Evolutionary conservation across 2,329 filamentous ascomycete species (phyloP).

Genomic region (Aspergillus sp.): DNA sequence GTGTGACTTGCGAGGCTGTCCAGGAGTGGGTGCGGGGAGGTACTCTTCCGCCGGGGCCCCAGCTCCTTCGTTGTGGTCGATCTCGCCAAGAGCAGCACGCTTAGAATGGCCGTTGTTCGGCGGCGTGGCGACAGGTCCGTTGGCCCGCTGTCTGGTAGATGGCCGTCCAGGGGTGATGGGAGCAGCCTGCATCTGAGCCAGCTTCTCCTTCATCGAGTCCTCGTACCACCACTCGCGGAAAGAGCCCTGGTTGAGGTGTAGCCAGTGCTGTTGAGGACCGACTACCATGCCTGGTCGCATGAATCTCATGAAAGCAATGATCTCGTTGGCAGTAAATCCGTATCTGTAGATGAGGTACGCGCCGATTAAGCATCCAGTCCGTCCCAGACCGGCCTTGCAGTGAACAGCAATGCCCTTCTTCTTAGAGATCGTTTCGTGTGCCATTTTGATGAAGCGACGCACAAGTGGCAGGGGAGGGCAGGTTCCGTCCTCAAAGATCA

Average conservation of each 20-base stretch:
- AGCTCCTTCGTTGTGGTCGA: slow-evolving; percentile 72
- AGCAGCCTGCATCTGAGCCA: slow-evolving; percentile 65
- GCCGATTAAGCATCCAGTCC: slow-evolving; percentile 93
- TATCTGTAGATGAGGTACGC: slow-evolving; percentile 97
- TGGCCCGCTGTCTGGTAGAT: slow-evolving; percentile 62
- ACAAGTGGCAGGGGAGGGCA: slow-evolving; percentile 89
- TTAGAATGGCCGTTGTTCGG: slow-evolving; percentile 75
- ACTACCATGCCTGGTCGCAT: slow-evolving; percentile 99
- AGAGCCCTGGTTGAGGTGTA: slow-evolving; percentile 92
- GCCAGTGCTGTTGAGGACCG: slow-evolving; percentile 97
- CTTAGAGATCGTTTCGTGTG: slow-evolving; percentile 90
- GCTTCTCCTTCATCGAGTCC: slow-evolving; percentile 75
- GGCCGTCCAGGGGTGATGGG: slow-evolving; percentile 57
- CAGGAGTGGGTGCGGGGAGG: slow-evolving; percentile 89
- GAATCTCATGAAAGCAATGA: slow-evolving; percentile 98
- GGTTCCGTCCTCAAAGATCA: slow-evolving; percentile 99
- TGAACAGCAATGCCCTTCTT: slow-evolving; percentile 95
- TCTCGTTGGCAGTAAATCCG: slow-evolving; percentile 94
- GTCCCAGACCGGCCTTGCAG: slow-evolving; percentile 94
- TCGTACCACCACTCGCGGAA: slow-evolving; percentile 98
- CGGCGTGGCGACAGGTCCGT: slow-evolving; percentile 76
- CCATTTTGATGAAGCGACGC: slow-evolving; percentile 89
- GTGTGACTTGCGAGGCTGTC: slow-evolving; percentile 87
- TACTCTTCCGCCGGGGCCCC: slow-evolving; percentile 68
- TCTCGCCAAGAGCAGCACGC: slow-evolving; percentile 87